Conservation (phyloP, 2,329 filamentous ascomycete genomes). For the Aureobasidium lini region DNA sequence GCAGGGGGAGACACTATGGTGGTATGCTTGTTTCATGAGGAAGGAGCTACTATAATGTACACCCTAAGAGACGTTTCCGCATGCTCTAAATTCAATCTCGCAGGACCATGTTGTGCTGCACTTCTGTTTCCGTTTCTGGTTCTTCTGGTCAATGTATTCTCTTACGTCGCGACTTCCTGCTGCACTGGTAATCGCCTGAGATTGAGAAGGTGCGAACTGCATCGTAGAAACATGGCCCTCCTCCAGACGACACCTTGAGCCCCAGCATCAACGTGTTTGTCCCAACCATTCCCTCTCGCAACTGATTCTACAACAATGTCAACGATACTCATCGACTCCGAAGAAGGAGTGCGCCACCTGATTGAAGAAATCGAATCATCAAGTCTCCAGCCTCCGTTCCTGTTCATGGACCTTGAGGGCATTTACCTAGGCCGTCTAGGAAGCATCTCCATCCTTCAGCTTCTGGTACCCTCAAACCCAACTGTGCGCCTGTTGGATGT, state of each 20-base stretch:
- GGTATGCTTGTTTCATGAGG: background rate
- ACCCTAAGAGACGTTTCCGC: too few species aligned
- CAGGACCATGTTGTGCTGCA: too few species aligned
- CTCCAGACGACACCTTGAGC: too few species aligned
- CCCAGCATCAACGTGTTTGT: too few species aligned
- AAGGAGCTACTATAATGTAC: background rate
- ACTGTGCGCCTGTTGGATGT: constrained; percentile 41
- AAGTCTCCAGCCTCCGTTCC: background rate
- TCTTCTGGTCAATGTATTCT: too few species aligned
- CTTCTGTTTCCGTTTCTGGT: too few species aligned
- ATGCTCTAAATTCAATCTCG: too few species aligned
- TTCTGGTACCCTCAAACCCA: constrained; percentile 28
- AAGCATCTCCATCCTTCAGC: constrained; percentile 38
- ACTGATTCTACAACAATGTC: background rate
- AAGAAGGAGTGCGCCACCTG: background rate
- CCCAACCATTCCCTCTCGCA: background rate
- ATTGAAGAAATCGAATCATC: background rate
- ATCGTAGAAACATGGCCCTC: too few species aligned
- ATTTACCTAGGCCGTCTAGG: constrained; percentile 37
- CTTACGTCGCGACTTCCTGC: too few species aligned
- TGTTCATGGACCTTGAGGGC: constrained; percentile 47
- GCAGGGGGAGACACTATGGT: background rate
- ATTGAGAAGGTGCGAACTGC: too few species aligned
- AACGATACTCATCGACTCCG: background rate
- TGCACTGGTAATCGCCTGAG: too few species aligned